Evolutionary conservation across 352 stramenopile genomes (phyloP).

Genomic region (Elongisporangium anandrum): DNA sequence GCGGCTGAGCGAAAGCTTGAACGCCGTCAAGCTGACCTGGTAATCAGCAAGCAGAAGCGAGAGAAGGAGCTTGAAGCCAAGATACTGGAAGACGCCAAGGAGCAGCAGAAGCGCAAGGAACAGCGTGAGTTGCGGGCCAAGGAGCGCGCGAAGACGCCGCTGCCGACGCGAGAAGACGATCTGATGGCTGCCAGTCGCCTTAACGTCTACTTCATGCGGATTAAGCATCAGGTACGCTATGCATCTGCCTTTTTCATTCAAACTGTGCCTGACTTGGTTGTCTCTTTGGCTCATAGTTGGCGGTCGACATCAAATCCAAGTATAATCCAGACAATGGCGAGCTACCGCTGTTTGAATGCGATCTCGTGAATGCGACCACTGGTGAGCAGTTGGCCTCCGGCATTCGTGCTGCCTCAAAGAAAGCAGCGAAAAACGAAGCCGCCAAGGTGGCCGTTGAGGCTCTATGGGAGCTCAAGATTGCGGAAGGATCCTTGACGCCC

Average conservation of each 20-base stretch:
- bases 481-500: constrained; percentile 34
- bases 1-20: constrained; percentile 20
- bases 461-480: constrained; percentile 71
- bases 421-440: constrained; percentile 62
- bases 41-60: constrained; percentile 23
- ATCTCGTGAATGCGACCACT: constrained; percentile 35
- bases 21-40: constrained; percentile 22
- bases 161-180: constrained; percentile 69
- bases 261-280: not conserved
- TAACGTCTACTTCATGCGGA: constrained; percentile 60
- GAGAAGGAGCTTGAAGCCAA: constrained; percentile 33
- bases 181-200: constrained; percentile 32
- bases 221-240: constrained; percentile 43
- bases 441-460: constrained; percentile 65
- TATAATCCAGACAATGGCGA: constrained; percentile 53
- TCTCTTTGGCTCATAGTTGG: constrained; percentile 11
- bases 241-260: not conserved
- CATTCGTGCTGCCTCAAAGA: constrained; percentile 64
- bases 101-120: not conserved
- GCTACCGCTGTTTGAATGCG: constrained; percentile 56
- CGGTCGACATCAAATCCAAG: constrained; percentile 32
- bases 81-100: constrained; percentile 25
- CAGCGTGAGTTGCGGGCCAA: not conserved
- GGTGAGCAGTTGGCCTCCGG: constrained; percentile 32
- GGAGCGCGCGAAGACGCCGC: constrained; percentile 10